Evolutionary conservation across 441 rosid species (phyloP), one percentile per base, ranked within the genome.

Genomic region (Kokia cookei): DNA sequence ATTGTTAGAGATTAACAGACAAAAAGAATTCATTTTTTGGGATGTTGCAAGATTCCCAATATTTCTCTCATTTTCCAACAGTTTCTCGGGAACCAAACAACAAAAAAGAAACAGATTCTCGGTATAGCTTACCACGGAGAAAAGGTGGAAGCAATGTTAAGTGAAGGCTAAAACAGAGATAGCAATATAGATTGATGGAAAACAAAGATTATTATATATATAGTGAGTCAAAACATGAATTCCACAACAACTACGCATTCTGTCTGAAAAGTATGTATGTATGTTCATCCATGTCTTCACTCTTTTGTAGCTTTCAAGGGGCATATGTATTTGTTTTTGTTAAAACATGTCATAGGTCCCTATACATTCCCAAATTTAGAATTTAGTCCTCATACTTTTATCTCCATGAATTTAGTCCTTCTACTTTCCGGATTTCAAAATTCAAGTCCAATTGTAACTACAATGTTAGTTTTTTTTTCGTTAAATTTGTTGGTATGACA

Each of bases 221-320:
- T 32, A 32, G 72, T 71, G 81, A 80, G 86, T 86, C 89, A 86
- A 32, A 32, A 89, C 79, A 82, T 77, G 89, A 85, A 82, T 85
- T 85, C 71, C 85, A 76, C 68, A 14, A 12, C 65, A 13, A 13
- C 60, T 55, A 55, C 17, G 8, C 29, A 37, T 13, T 48, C 17
- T 1, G 72, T 73, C 73, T 50, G 37, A 63, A 75, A 79, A 71
- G 86, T 84, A 83, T 32, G 37, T 32, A 32, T 32, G 7, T 32
- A 32, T 32, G 37, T 32, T 6, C 37, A 32, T 32, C 37, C 5
- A 1, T 4, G 37, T 32, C 37, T 32, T 1, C 5, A 32, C 37
- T 29, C 7, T 32, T 32, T 32, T 32, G 37, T 32, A 32, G 37
- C 37, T 32, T 32, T 32, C 37, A 32, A 32, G 7, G 37, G 37